A percentile compares a stretch with the other conserved stretches of the same genome.
Conservation (phyloP, 2,329 filamentous ascomycete genomes). For the Bimuria novae-zelandiae region DNA sequence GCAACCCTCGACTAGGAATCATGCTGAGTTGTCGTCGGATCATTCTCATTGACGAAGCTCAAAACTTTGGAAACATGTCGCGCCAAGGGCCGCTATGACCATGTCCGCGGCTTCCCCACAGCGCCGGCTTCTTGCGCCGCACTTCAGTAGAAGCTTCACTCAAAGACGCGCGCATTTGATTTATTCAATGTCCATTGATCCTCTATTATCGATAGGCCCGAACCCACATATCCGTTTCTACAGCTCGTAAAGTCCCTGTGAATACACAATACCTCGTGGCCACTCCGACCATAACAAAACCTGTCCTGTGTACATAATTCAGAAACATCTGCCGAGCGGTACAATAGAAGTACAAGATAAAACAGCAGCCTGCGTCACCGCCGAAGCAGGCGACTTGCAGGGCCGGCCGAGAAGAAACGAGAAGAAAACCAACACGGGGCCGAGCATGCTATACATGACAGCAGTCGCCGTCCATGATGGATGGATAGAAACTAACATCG, state of each 20-base stretch:
- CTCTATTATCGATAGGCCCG: background rate
- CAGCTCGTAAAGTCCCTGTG: background rate
- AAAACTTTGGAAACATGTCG: constrained; percentile 24
- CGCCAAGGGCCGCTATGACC: constrained; percentile 25
- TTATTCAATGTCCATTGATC: background rate
- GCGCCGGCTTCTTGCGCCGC: too few relatives aligned
- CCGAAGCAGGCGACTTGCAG: background rate
- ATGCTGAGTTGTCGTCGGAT: constrained; percentile 45
- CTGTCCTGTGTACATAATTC: background rate
- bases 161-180: too few relatives aligned
- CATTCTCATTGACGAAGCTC: constrained; percentile 15
- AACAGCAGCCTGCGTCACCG: background rate
- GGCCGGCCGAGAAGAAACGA: background rate
- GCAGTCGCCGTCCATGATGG: too few relatives aligned
- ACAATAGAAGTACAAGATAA: constrained; percentile 13
- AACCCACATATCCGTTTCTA: background rate
- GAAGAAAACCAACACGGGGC: constrained; percentile 1
- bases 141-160: background rate
- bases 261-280: background rate
- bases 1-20: constrained; percentile 55
- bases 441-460: constrained; percentile 1
- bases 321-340: constrained; percentile 1
- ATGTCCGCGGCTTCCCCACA: constrained; percentile 1
- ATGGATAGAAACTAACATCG: constrained; percentile 14
- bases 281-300: background rate